Evolutionary conservation across 257 asterid species (phyloP).

Genomic region (Thymus mandschuricus): DNA sequence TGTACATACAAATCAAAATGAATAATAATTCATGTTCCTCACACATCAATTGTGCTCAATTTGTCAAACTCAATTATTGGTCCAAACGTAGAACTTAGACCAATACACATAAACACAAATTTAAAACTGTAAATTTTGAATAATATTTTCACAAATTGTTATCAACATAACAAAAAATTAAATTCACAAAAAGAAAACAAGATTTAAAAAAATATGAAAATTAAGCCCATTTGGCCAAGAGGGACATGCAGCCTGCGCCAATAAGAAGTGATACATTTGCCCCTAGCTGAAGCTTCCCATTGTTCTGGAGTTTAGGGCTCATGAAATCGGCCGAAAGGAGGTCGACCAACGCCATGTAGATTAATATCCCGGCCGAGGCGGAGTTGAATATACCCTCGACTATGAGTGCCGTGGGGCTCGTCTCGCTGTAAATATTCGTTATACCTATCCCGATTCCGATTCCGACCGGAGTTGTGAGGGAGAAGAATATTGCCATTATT

Average conservation of each 20-base stretch:
- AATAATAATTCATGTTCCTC: background rate
- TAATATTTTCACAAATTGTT: background rate
- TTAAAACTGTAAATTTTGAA: background rate
- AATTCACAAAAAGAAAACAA: background rate
- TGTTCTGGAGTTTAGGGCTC: constrained; percentile 40
- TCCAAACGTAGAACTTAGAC: background rate
- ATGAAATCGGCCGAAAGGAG: constrained; percentile 46
- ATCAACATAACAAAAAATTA: background rate
- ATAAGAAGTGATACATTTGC: constrained; percentile 42
- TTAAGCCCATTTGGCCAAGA: constrained; percentile 50
- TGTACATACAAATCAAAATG: background rate
- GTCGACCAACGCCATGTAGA: constrained; percentile 49
- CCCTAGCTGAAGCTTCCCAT: constrained; percentile 36
- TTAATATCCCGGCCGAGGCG: constrained; percentile 46
- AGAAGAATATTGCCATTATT: constrained; percentile 40
- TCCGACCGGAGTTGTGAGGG: constrained; percentile 40
- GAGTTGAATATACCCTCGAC: constrained; percentile 42
- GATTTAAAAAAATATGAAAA: background rate
- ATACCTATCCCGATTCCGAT: constrained; percentile 45
- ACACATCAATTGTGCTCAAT: background rate
- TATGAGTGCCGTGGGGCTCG: constrained; percentile 34
- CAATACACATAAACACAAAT: background rate
- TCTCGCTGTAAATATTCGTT: constrained; percentile 38
- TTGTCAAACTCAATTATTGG: background rate
- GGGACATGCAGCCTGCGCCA: constrained; percentile 53